phyloP scores from a whole-genome alignment of 2,329 filamentous ascomycete species.

The Diaporthe citri region DNA sequence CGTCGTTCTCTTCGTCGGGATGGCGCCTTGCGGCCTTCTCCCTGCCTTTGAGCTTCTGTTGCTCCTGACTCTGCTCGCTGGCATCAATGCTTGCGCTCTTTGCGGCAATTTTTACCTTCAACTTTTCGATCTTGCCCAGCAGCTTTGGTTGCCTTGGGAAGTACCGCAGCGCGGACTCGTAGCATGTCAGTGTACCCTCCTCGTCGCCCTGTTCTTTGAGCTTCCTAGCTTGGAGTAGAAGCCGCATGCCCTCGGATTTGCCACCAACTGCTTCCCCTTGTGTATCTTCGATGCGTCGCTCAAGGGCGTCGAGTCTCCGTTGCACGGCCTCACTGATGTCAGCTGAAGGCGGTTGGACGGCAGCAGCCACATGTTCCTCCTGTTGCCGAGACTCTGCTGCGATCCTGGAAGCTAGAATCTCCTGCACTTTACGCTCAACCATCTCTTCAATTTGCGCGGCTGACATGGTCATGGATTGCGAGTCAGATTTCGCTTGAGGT shows the following conservation, averaged over 20 bases:
- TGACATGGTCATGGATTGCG: conserved; percentile 65
- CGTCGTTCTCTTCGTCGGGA: conserved; percentile 53
- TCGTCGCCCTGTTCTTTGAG: conserved; percentile 88
- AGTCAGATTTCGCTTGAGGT: conserved; percentile 44
- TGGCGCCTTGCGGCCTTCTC: conserved; percentile 46
- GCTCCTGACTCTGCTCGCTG: background rate
- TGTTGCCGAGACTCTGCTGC: conserved; percentile 58
- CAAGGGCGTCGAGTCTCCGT: conserved; percentile 83
- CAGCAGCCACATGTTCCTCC: conserved; percentile 50
- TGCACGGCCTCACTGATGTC: conserved; percentile 84
- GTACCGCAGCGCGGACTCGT: conserved; percentile 84
- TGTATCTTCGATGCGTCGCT: conserved; percentile 83
- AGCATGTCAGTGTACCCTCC: conserved; percentile 83
- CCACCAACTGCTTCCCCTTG: conserved; percentile 65
- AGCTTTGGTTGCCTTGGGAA: conserved; percentile 90
- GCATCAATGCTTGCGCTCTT: conserved; percentile 30
- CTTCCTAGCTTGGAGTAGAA: conserved; percentile 90
- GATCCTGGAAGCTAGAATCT: conserved; percentile 84
- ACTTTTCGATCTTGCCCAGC: conserved; percentile 74
- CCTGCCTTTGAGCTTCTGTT: conserved; percentile 6
- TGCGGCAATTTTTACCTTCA: conserved; percentile 65
- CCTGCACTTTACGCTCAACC: conserved; percentile 91
- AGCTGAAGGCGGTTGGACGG: conserved; percentile 24
- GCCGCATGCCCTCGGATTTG: conserved; percentile 85
- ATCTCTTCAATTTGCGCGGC: conserved; percentile 87